These are phyloP conservation scores for Mortierella sp. DNA, from an alignment of 371 early-diverging fungal genomes.

Conservation along the genomic window DNA sequence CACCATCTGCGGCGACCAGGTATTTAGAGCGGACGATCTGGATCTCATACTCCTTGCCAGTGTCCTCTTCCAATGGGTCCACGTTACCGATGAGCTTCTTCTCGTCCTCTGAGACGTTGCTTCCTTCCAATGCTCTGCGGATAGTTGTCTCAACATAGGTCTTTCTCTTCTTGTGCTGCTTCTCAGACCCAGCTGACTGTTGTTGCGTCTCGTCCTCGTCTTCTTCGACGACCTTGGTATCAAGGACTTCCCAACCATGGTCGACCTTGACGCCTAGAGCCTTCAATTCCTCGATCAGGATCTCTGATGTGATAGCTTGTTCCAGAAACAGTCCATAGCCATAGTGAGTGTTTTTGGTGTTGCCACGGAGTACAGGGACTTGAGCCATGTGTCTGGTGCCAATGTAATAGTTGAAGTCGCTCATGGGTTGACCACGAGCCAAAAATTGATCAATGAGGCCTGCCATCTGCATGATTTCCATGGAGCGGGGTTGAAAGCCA, in stretches of 20 bases:
- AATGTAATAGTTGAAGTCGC: conserved; percentile 8
- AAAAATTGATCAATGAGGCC: conserved; percentile 21
- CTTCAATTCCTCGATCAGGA: conserved; percentile 26
- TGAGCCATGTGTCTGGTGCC: conserved; percentile 3
- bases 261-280: conserved; percentile 31
- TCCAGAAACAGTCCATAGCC: conserved; percentile 23
- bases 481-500: conserved; percentile 20
- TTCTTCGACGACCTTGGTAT: conserved; percentile 22
- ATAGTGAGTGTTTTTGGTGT: conserved; percentile 12
- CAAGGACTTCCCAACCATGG: conserved; percentile 38
- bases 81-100: conserved; percentile 10
- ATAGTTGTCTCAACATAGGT: conserved; percentile 25
- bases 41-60: conserved; percentile 13
- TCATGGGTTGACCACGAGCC: conserved; percentile 1
- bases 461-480: conserved; percentile 25
- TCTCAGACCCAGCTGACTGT: not conserved
- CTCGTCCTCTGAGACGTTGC: conserved; percentile 3
- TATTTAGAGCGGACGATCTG: conserved; percentile 36
- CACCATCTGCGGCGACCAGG: conserved; percentile 54
- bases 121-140: conserved; percentile 12
- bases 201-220: not conserved
- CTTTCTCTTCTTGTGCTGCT: not conserved
- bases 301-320: conserved; percentile 21
- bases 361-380: not conserved
- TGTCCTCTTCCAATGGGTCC: conserved; percentile 5